Conservation (phyloP, 352 stramenopile species). For the Pythium aquatile region DNA sequence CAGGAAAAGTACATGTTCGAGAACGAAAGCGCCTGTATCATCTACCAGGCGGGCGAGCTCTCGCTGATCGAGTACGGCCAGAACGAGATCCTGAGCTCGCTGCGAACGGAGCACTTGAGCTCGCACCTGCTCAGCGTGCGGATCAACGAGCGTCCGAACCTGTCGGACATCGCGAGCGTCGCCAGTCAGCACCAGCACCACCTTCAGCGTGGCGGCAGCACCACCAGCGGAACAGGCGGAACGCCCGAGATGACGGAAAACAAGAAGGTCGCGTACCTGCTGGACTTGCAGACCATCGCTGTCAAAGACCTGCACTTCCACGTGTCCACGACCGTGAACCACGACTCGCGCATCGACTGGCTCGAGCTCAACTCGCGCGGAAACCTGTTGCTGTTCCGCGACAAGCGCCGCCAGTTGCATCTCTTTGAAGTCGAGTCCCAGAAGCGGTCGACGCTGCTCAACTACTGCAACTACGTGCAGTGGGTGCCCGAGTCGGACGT, state of each 20-base stretch:
- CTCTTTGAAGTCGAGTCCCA: slow-evolving; percentile 91
- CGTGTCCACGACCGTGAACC: slow-evolving; percentile 85
- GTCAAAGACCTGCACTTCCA: slow-evolving; percentile 85
- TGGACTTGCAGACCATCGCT: slow-evolving; percentile 92
- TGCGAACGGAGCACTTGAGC: slow-evolving; percentile 90
- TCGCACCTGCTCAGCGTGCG: slow-evolving; percentile 91
- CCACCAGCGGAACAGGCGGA: background rate
- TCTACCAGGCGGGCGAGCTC: slow-evolving; percentile 92
- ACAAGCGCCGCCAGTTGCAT: slow-evolving; percentile 90
- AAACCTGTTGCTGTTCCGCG: slow-evolving; percentile 91
- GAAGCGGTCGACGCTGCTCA: slow-evolving; percentile 86
- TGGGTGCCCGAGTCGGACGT: slow-evolving; percentile 96
- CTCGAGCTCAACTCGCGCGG: slow-evolving; percentile 92
- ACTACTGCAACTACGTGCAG: slow-evolving; percentile 96
- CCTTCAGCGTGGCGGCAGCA: slow-evolving; percentile 17
- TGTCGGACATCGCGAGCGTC: slow-evolving; percentile 28
- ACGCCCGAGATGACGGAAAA: slow-evolving; percentile 56
- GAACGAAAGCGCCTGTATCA: slow-evolving; percentile 87
- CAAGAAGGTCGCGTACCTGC: slow-evolving; percentile 94
- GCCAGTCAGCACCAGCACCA: slow-evolving; percentile 29
- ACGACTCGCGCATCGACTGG: slow-evolving; percentile 93
- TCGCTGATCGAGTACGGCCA: slow-evolving; percentile 93
- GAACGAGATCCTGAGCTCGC: slow-evolving; percentile 90
- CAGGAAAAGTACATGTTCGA: slow-evolving; percentile 95
- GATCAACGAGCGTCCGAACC: slow-evolving; percentile 88